These are phyloP conservation scores for Didymella pomorum DNA, from an alignment of 2,329 filamentous ascomycete genomes.

Conservation along the genomic window DNA sequence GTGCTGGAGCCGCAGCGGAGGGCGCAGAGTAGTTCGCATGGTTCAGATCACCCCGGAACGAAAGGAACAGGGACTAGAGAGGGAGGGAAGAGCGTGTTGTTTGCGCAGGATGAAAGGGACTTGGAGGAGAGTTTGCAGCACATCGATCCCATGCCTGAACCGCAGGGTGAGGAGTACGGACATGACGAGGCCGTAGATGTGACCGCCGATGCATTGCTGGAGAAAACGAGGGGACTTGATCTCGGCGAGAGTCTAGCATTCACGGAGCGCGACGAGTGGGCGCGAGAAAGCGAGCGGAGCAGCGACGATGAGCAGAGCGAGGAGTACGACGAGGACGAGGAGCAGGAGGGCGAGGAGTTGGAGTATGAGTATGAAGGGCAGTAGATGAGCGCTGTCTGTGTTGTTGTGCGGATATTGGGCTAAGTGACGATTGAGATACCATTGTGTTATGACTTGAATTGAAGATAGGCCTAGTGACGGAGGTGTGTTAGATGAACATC, in stretches of 20 bases:
- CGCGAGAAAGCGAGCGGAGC: constrained; percentile 35
- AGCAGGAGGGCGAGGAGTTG: constrained; percentile 42
- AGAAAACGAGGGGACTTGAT: constrained; percentile 35
- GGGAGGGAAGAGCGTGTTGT: constrained; percentile 27
- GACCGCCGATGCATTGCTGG: constrained; percentile 7
- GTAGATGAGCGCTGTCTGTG: neutral
- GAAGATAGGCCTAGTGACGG: no score
- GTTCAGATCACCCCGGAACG: neutral
- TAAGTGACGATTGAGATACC: neutral
- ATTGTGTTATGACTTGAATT: neutral
- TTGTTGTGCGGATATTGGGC: no score
- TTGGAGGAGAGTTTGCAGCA: constrained; percentile 17
- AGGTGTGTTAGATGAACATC: no score
- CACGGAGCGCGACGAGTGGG: constrained; percentile 49
- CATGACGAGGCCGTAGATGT: constrained; percentile 7
- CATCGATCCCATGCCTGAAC: constrained; percentile 32
- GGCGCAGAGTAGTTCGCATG: neutral
- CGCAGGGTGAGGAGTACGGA: neutral
- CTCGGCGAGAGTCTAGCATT: constrained; percentile 40
- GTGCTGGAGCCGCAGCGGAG: constrained; percentile 67
- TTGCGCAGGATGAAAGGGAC: constrained; percentile 23
- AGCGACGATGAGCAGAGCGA: constrained; percentile 44
- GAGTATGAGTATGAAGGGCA: constrained; percentile 13
- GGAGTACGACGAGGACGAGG: constrained; percentile 50
- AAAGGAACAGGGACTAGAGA: no score